Percentiles rank a stretch among this genome's conserved stretches.
Evolutionary conservation across 2,329 filamentous ascomycete species (phyloP).

Genomic region (Mycosphaerella sp.): DNA sequence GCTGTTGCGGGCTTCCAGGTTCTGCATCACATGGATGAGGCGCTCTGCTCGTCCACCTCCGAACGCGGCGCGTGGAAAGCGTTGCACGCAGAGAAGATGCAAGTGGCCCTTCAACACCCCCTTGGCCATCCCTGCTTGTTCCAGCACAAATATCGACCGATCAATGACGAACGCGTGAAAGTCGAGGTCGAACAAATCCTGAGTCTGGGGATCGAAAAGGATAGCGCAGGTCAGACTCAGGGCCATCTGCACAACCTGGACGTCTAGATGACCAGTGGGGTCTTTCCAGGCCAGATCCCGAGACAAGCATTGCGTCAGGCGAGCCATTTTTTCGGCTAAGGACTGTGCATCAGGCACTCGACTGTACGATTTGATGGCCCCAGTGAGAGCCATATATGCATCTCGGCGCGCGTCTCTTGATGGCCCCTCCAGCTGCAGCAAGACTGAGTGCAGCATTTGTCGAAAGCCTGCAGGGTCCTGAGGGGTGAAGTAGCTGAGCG

Average conservation of each 20-base stretch:
- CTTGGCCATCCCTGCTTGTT: slow-evolving; percentile 64
- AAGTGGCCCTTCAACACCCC: slow-evolving; percentile 72
- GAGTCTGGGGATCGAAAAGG: slow-evolving; percentile 64
- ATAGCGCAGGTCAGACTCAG: slow-evolving; percentile 72
- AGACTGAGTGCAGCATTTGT: slow-evolving; percentile 77
- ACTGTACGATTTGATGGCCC: slow-evolving; percentile 72
- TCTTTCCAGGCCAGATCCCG: slow-evolving; percentile 66
- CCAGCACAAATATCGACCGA: slow-evolving; percentile 66
- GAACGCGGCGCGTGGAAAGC: slow-evolving; percentile 69
- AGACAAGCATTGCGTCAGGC: slow-evolving; percentile 75
- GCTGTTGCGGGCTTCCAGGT: slow-evolving; percentile 69
- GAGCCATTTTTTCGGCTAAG: slow-evolving; percentile 66
- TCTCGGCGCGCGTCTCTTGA: slow-evolving; percentile 70
- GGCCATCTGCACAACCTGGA: slow-evolving; percentile 67
- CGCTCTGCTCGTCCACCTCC: slow-evolving; percentile 62
- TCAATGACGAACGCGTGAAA: slow-evolving; percentile 77
- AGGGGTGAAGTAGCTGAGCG: slow-evolving; percentile 37
- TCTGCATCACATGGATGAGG: slow-evolving; percentile 63
- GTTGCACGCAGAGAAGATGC: slow-evolving; percentile 72
- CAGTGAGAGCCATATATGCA: slow-evolving; percentile 74
- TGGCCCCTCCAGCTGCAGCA: slow-evolving; percentile 70
- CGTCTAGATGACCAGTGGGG: slow-evolving; percentile 47
- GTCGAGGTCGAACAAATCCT: slow-evolving; percentile 58
- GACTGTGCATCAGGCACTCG: slow-evolving; percentile 69
- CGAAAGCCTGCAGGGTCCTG: slow-evolving; percentile 56